Evolutionary conservation across 1,284 basidiomycete genomes (phyloP), one percentile per base, ranked within the genome.

Genomic region (Takashimella tepidaria): DNA sequence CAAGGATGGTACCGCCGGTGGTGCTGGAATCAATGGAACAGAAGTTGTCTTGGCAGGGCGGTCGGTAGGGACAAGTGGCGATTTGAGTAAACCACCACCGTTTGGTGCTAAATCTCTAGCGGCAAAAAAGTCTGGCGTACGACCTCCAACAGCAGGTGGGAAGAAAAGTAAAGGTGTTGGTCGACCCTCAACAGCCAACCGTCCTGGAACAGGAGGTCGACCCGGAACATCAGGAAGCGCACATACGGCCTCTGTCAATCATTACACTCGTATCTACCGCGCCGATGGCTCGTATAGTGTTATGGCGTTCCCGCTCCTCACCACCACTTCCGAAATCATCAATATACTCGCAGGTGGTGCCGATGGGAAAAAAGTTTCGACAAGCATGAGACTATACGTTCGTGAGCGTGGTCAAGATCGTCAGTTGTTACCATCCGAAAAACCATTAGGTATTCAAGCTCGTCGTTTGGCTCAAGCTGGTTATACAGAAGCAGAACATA

Each of bases 381-480:
- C 67, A 5, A 68, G 58, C 41, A 86, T 91, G 77, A 82, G 84
- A 61, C 66, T 95, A 42, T 91, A 91, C 77, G 74, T 95, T 51
- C 86, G 87, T 66, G 89, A 93, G 70, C 80, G 86, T 20, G 88
- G 89, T 31, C 79, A 89, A 79, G 92, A 96, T 68, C 85, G 92
- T 11, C 79, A 90, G 41, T 77, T 96, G 51, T 84, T 84, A 4
- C 82, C 84, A 13, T 86, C 84, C 0, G 96, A 99, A 70, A 82
- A 84, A 53, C 95, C 95, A 0, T 84, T 92, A 0, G 82, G 85
- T 49, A 89, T 97, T 57, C 87, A 96, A 45, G 82, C 87, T 47
- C 82, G 90, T 46, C 81, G 92, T 47, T 78, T 98, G 49, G 83
- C 89, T 61, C 91, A 97, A 71, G 91, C 92, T 5, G 96, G 96